phyloP scores from a whole-genome alignment of 345 rosid species.

The Pugionium dolabratum region DNA sequence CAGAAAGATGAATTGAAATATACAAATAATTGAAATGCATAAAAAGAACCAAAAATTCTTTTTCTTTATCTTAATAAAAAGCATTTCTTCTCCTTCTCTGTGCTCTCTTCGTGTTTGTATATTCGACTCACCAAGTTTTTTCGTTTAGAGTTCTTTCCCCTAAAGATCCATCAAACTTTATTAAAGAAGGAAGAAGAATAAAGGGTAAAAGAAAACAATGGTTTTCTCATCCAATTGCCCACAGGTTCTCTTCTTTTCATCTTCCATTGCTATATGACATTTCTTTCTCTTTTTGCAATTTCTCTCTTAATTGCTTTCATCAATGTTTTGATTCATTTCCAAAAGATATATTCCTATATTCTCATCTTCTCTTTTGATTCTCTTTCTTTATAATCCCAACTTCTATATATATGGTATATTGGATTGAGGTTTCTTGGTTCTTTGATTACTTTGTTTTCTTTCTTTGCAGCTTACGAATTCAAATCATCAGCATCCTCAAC shows the following conservation, averaged over 20 bases:
- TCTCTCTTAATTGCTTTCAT: slow-evolving; percentile 5
- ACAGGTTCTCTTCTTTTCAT: slow-evolving; percentile 55
- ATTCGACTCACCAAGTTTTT: slow-evolving; percentile 50
- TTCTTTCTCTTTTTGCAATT: slow-evolving; percentile 23
- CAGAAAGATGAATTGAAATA: slow-evolving; percentile 22
- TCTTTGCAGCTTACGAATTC: slow-evolving; percentile 45
- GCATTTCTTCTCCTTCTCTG: slow-evolving; percentile 30
- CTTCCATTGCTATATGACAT: slow-evolving; percentile 34
- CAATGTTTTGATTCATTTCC: slow-evolving; percentile 30
- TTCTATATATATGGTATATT: slow-evolving; percentile 33
- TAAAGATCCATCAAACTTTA: slow-evolving; percentile 69
- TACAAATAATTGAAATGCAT: slow-evolving; percentile 37
- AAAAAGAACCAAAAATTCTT: slow-evolving; percentile 34
- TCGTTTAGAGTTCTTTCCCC: slow-evolving; percentile 39
- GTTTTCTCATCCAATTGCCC: slow-evolving; percentile 80
- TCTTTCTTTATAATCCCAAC: slow-evolving; percentile 35
- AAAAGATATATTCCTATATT: slow-evolving; percentile 64
- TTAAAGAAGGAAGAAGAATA: slow-evolving; percentile 47
- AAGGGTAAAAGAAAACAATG: slow-evolving; percentile 51
- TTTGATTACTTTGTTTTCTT: slow-evolving; percentile 20
- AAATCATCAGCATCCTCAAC: slow-evolving; percentile 33
- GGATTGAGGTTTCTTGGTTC: slow-evolving; percentile 12
- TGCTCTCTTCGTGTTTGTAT: slow-evolving; percentile 28
- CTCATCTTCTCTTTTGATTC: slow-evolving; percentile 52
- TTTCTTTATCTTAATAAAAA: slow-evolving; percentile 31